Evolutionary conservation across 2,329 filamentous ascomycete genomes (phyloP).

Genomic region (Calycina herbarum): DNA sequence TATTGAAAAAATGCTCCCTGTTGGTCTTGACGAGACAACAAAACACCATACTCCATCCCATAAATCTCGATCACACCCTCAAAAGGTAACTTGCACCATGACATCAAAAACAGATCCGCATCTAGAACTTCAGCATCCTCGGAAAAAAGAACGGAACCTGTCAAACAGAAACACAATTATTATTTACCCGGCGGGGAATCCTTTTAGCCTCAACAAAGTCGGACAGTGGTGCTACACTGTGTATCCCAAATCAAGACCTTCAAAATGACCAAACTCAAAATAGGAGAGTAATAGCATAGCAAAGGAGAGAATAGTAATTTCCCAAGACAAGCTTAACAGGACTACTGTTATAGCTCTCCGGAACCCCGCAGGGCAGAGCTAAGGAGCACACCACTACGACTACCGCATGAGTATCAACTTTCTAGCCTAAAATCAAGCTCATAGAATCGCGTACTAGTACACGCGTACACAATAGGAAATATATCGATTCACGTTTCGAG

Average conservation of each 20-base stretch:
- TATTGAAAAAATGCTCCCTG: too few relatives aligned
- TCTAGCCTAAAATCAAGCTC: neutral
- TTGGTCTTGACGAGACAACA: too few relatives aligned
- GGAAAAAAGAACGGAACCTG: neutral
- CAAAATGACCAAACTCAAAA: too few relatives aligned
- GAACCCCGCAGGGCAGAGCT: neutral
- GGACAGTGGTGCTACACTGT: neutral
- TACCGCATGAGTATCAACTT: neutral
- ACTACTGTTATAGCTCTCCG: neutral
- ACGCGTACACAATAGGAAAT: neutral
- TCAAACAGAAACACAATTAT: neutral
- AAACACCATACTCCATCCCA: too few relatives aligned
- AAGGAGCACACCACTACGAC: neutral
- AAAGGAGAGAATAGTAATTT: neutral
- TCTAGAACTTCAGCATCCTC: conserved; percentile 1
- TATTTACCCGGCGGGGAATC: neutral
- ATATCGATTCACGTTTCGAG: neutral
- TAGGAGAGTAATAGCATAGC: neutral
- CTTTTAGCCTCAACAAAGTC: conserved; percentile 1
- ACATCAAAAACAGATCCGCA: neutral
- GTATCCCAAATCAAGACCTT: neutral
- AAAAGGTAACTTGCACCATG: neutral
- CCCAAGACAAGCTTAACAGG: neutral
- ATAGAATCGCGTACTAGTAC: neutral
- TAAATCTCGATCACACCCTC: neutral